Evolutionary conservation across 495 filamentous ascomycete species (phyloP).

Genomic region (Penicillium simplicissimum): DNA sequence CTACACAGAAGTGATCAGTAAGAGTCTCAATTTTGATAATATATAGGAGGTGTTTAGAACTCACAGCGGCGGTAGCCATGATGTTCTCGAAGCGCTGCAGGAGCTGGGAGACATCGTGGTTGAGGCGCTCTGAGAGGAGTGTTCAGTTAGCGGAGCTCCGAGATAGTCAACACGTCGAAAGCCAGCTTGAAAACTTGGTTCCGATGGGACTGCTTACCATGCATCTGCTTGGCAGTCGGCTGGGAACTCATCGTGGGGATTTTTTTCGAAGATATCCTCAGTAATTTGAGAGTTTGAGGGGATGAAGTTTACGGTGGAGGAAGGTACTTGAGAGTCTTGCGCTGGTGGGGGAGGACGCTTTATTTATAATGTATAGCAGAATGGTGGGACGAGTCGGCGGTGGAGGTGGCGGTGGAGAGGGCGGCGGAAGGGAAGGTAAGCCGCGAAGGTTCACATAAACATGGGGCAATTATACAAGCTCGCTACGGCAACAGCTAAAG

Average conservation of each 20-base stretch:
- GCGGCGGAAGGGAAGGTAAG: not conserved
- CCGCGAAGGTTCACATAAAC: not conserved
- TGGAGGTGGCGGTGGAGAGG: not conserved
- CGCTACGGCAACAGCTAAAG: not conserved
- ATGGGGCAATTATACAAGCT: not conserved
- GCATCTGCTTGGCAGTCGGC: constrained; percentile 40
- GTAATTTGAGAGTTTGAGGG: not conserved
- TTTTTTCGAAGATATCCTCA: not conserved
- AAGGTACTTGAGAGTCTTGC: not conserved
- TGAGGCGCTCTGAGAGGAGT: constrained; percentile 50
- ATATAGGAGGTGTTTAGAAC: constrained; percentile 3
- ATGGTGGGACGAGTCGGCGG: not conserved
- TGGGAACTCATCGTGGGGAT: constrained; percentile 36
- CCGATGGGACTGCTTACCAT: constrained; percentile 29
- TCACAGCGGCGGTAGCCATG: constrained; percentile 56
- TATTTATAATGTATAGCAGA: not conserved
- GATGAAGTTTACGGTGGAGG: not conserved
- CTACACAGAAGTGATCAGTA: constrained; percentile 19
- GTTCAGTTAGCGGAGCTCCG: constrained; percentile 16
- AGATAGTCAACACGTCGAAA: not conserved
- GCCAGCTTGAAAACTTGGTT: not conserved
- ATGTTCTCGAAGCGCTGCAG: constrained; percentile 64
- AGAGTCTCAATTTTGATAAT: not conserved
- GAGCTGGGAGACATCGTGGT: constrained; percentile 54
- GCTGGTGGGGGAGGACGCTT: not conserved